Evolutionary conservation across 2,329 filamentous ascomycete genomes (phyloP), one percentile per base, ranked within the genome.

Genomic region (Fusarium multiceps): DNA sequence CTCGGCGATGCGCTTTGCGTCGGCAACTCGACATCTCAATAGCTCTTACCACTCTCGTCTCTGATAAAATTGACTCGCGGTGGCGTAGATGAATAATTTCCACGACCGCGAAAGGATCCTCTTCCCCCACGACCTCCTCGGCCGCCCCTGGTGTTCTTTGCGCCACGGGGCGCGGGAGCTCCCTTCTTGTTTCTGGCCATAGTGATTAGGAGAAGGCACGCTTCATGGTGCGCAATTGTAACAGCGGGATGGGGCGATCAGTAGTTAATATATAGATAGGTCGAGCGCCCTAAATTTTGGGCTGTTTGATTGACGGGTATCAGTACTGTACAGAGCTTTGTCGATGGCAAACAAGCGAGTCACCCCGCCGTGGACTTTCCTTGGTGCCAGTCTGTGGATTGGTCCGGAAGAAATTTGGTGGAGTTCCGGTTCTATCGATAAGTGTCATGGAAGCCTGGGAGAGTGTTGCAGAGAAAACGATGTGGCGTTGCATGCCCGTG

Each of bases 131-230:
- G 61, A 10, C 61, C 59, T 49, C 69, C 67, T 59, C 68, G 58
- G 30, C 63, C 69, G 20, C 72, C 72, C 50, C 69, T 66, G 41
- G 45, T 59, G 21, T 63, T 61, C 56, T 63, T 69, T 50, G 55
- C 62, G 46, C 74, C 69, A 55, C 71, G 63, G 13, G 64, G 59
- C 32, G 68, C 43, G 9, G 68, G 49, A 42, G 65, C 46, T 45
- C 71, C 74, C 55, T 68, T 75, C 56, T 75, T 76, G 28, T 72
- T 75, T 56, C 63, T 74, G 11, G 65, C 43, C 75, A 76, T 76
- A 2, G 21, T 23, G 45, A 30, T 56, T 63, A 50, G 12, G 27
- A 45, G 7, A 20, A 21, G 11, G n/a, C 32, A 40, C 28, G 16
- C 53, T 50, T 65, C 72, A 74, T 74, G 14, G 25, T 69, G 59